phyloP scores from a whole-genome alignment of 2,329 filamentous ascomycete genomes.

The Cercospora sp. region DNA sequence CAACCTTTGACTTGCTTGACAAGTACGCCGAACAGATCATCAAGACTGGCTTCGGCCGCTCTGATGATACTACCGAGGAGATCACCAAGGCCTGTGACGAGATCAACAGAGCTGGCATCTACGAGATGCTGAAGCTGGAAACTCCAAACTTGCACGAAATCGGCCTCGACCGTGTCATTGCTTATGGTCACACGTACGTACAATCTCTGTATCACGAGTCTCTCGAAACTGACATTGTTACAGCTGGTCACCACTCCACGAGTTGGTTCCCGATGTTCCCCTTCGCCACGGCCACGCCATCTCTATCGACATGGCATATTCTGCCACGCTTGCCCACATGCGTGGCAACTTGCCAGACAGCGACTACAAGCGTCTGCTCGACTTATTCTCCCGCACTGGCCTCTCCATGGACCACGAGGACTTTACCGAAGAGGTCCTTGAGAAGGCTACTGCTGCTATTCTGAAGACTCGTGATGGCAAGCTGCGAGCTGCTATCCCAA shows the following conservation, averaged over 20 bases:
- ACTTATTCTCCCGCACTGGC: conserved; percentile 68
- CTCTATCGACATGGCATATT: conserved; percentile 75
- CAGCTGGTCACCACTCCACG: conserved; percentile 70
- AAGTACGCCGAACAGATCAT: conserved; percentile 70
- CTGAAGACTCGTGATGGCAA: conserved; percentile 70
- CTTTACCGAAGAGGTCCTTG: conserved; percentile 66
- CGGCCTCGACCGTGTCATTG: conserved; percentile 70
- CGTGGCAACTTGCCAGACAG: conserved; percentile 61
- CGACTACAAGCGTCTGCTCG: conserved; percentile 64
- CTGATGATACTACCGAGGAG: conserved; percentile 57
- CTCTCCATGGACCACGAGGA: conserved; percentile 70
- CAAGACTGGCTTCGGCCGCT: conserved; percentile 63
- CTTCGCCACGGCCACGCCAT: conserved; percentile 73
- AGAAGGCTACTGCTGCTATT: conserved; percentile 67
- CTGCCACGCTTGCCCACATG: conserved; percentile 65
- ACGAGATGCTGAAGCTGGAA: conserved; percentile 73
- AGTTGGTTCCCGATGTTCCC: conserved; percentile 67
- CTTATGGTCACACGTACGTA: conserved; percentile 68
- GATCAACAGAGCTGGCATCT: conserved; percentile 69
- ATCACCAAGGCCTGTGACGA: conserved; percentile 63
- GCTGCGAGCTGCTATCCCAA: conserved; percentile 68
- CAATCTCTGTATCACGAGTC: background rate
- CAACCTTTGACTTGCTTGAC: conserved; percentile 68
- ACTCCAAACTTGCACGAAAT: conserved; percentile 74
- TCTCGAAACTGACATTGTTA: conserved; percentile 10